These are phyloP conservation scores for Syzygium malaccense DNA, from an alignment of 441 rosid species.

Conservation along the genomic window DNA sequence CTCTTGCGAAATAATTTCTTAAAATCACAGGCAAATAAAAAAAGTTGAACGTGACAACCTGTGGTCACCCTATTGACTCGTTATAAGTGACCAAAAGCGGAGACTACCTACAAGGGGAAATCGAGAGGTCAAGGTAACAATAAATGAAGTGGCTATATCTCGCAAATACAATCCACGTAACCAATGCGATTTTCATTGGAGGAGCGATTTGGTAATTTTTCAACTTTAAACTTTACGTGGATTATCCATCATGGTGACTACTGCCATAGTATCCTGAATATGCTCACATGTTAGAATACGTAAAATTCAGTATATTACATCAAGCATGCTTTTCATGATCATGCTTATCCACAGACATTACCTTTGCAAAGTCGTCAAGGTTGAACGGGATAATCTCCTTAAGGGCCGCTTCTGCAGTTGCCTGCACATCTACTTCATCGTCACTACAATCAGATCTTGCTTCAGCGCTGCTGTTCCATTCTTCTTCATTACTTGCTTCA, in stretches of 20 bases:
- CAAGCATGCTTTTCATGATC: background rate
- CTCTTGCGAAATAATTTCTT: background rate
- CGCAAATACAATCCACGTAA: background rate
- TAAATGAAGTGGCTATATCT: background rate
- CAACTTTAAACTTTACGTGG: background rate
- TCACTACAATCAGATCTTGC: slow-evolving; percentile 65
- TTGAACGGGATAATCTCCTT: slow-evolving; percentile 63
- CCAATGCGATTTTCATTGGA: background rate
- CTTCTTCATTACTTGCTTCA: slow-evolving; percentile 70
- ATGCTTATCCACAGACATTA: slow-evolving; percentile 14
- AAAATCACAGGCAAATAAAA: background rate
- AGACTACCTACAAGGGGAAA: background rate
- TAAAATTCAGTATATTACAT: background rate
- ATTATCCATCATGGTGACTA: background rate
- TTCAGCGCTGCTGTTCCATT: slow-evolving; percentile 56
- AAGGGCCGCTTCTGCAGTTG: slow-evolving; percentile 72
- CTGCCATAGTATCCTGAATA: background rate
- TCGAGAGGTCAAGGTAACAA: background rate
- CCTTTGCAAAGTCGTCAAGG: slow-evolving; percentile 79
- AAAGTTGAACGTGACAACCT: background rate
- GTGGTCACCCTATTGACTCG: background rate
- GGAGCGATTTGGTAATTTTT: background rate
- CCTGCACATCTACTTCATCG: slow-evolving; percentile 52
- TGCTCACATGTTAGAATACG: background rate
- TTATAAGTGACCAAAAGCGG: background rate